These are phyloP conservation scores for Emergomyces africanus DNA, from an alignment of 2,329 filamentous ascomycete species.

Conservation along the genomic window DNA sequence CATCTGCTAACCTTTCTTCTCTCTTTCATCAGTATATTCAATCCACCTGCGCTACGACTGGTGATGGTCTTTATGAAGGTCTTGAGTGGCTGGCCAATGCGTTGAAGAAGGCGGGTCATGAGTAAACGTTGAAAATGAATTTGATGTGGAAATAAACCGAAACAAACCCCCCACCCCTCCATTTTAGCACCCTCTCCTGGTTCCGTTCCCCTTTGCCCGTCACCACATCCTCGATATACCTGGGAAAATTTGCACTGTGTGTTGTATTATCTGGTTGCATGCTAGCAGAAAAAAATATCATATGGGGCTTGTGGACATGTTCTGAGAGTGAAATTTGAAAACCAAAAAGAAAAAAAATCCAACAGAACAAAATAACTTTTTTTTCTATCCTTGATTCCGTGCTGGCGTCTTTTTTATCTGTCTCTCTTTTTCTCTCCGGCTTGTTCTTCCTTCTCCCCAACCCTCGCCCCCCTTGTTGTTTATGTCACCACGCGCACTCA, in stretches of 20 bases:
- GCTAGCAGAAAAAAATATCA: neutral
- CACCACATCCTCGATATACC: neutral
- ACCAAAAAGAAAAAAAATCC: neutral
- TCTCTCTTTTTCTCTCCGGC: neutral
- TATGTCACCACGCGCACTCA: neutral
- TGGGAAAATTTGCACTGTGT: neutral
- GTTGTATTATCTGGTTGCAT: neutral
- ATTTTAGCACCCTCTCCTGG: neutral
- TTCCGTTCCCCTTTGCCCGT: neutral
- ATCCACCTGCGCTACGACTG: constrained; percentile 97
- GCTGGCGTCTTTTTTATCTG: neutral
- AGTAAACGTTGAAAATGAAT: constrained; percentile 24
- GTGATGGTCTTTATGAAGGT: constrained; percentile 99
- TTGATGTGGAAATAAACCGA: constrained; percentile 5
- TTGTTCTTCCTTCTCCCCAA: neutral
- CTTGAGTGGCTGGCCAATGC: constrained; percentile 84
- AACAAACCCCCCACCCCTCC: neutral
- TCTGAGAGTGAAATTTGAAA: neutral
- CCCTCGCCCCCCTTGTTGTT: neutral
- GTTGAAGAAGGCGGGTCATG: constrained; percentile 55
- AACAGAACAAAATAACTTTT: neutral
- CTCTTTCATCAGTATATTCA: constrained; percentile 68
- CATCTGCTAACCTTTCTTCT: constrained; percentile 12
- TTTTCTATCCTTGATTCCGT: neutral
- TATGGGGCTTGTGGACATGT: neutral